These are phyloP conservation scores for Melastoma malabathricum DNA, from an alignment of 345 rosid species.

Conservation along the genomic window DNA sequence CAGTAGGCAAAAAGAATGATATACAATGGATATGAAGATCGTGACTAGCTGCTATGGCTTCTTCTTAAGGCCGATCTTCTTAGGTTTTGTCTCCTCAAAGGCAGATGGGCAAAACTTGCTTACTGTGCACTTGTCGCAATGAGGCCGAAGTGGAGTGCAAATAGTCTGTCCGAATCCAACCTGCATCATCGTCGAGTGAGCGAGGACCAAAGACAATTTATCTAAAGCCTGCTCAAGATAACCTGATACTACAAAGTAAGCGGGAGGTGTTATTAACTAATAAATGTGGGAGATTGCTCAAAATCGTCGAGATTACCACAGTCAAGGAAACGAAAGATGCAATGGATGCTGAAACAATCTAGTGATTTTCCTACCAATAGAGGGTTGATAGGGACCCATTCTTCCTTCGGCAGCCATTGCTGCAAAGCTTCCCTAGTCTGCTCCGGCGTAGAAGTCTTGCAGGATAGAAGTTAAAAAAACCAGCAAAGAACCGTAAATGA, in stretches of 20 bases:
- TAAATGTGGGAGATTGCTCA: no score
- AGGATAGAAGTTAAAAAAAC: not conserved
- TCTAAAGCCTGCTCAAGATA: not conserved
- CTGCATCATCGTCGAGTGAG: constrained; percentile 16
- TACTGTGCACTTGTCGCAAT: constrained; percentile 49
- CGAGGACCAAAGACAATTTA: not conserved
- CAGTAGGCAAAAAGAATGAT: no score
- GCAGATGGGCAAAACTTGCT: constrained; percentile 74
- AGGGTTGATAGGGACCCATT: constrained; percentile 59
- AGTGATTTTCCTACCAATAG: not conserved
- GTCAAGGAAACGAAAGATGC: no score
- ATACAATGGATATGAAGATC: no score
- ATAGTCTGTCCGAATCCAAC: constrained; percentile 92
- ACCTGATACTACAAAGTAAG: no score
- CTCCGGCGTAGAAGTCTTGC: constrained; percentile 77
- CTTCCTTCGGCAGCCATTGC: constrained; percentile 90
- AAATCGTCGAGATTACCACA: no score
- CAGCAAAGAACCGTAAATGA: constrained; percentile 1
- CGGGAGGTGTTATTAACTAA: no score
- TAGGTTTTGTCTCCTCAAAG: constrained; percentile 57
- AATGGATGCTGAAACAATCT: no score
- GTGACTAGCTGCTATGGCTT: no score
- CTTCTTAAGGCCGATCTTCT: constrained; percentile 17
- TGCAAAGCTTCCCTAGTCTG: constrained; percentile 80
- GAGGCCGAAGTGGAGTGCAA: constrained; percentile 76